These are phyloP conservation scores for Tulasnella sp. DNA, from an alignment of 768 basidiomycete genomes.

Conservation along the genomic window DNA sequence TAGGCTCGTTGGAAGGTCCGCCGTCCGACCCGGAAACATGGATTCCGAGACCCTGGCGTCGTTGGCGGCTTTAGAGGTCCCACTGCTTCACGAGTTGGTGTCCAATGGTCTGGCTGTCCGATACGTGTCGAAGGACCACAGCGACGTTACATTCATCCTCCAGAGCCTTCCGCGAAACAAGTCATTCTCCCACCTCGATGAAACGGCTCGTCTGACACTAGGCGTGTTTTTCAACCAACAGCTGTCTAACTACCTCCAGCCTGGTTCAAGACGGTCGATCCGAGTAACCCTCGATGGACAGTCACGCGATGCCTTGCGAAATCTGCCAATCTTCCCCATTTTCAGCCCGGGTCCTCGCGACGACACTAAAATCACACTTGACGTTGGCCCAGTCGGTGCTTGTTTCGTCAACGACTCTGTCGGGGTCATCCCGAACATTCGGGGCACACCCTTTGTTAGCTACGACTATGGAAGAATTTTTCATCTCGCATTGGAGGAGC, in stretches of 20 bases:
- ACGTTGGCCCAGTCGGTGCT: background rate
- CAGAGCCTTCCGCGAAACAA: background rate
- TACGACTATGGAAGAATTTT: background rate
- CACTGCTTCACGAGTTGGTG: background rate
- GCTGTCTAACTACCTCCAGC: background rate
- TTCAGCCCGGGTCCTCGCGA: slow-evolving; percentile 38
- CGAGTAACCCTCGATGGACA: background rate
- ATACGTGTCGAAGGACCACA: background rate
- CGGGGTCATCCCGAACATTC: background rate
- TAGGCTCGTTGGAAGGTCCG: background rate
- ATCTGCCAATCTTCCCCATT: slow-evolving; percentile 1
- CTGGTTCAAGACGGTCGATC: background rate
- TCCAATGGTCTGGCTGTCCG: background rate
- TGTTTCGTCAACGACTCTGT: slow-evolving; percentile 7
- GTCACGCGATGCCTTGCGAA: background rate
- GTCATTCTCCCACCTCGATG: background rate
- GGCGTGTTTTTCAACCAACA: background rate
- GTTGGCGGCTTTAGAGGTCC: background rate
- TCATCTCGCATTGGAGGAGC: background rate
- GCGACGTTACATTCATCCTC: background rate
- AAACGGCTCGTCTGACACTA: background rate
- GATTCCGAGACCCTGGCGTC: background rate
- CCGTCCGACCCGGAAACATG: background rate
- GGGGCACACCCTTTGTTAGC: background rate
- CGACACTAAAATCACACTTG: slow-evolving; percentile 25